Base-by-base conservation (phyloP, 192 early-diverging fungal species). In the Podila minutissima region DNA sequence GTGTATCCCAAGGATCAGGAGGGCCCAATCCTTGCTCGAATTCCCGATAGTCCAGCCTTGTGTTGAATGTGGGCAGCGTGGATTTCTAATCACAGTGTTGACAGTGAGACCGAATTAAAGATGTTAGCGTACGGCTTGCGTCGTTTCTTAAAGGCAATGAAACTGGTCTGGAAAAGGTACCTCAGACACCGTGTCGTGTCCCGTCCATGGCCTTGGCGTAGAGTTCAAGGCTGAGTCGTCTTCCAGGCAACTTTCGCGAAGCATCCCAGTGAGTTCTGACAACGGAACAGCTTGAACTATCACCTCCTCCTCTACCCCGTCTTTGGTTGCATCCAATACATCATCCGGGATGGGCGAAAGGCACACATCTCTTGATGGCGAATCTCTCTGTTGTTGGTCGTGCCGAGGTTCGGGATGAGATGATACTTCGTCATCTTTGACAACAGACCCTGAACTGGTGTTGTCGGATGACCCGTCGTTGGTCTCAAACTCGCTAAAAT, bases 11-110 rank as follows among this genome's bases (percentile, higher is more conserved):
- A 6, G 90, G 89, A 75, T 92, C 90, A 59, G 83, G 82, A 17
- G 91, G 87, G 20, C 89, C 83, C 31, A 92, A 71, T 48, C 88
- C 89, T 66, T 92, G 89, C 67, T 92, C 91, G 75, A 92, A 92
- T 61, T 91, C 88, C 37, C 86, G 82, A 74, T 83, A 91, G 64
- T 90, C 84, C 38, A 92, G 75, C 28, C 79, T 57, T 9, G 71
- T 81, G 29, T 62, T 73, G 49, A 81, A 81, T 24, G 71, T 28
- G 15, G 77, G 71, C 33, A 72, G 10, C 9, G 50, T 31, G 5
- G 77, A 69, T 81, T 81, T 81, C 77, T 81, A 50, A 28, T 17
- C 35, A 35, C 0, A 17, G 8, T 15, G 41, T 46, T 15, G 41
- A 22, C 11, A 3, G 31, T 24, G 29, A 13, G 15, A 48, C 37